Percentiles rank a stretch among this genome's conserved stretches.
Conservation (phyloP, 495 filamentous ascomycete genomes). For the Trichoderma reesei region DNA sequence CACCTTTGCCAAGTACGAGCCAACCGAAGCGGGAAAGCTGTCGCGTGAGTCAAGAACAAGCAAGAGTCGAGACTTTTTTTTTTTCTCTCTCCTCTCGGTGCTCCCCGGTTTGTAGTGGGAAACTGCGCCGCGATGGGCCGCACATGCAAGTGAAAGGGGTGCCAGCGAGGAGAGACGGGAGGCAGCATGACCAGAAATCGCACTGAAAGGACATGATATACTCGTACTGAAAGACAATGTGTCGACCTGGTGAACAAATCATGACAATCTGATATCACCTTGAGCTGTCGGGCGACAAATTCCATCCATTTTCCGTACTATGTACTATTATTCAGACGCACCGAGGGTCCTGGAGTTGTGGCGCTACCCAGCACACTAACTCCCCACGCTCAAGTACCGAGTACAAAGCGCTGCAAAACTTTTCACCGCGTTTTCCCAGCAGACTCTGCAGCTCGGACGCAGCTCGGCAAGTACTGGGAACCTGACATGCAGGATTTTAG, state of each 20-base stretch:
- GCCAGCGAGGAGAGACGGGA: background rate
- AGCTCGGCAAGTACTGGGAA: background rate
- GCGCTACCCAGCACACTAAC: too few species aligned
- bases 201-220: too few species aligned
- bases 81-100: background rate
- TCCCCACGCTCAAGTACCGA: too few species aligned
- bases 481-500: background rate
- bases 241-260: background rate
- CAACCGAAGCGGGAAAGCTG: slow-evolving; percentile 1
- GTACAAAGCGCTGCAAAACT: too few species aligned
- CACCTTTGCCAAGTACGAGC: slow-evolving; percentile 1
- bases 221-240: background rate
- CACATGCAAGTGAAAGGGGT: background rate
- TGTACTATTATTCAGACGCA: too few species aligned
- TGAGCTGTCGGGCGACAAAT: too few species aligned
- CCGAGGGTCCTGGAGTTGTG: background rate
- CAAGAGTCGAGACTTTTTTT: background rate
- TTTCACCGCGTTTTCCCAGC: too few species aligned
- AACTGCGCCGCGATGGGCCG: background rate
- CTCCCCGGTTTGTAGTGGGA: background rate
- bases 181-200: too few species aligned
- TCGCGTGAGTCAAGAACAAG: slow-evolving; percentile 3
- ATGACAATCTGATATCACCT: too few species aligned
- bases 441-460: too few species aligned
- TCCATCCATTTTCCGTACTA: background rate